Conservation (phyloP, 306 rosid species). For the Vigna angularis region DNA sequence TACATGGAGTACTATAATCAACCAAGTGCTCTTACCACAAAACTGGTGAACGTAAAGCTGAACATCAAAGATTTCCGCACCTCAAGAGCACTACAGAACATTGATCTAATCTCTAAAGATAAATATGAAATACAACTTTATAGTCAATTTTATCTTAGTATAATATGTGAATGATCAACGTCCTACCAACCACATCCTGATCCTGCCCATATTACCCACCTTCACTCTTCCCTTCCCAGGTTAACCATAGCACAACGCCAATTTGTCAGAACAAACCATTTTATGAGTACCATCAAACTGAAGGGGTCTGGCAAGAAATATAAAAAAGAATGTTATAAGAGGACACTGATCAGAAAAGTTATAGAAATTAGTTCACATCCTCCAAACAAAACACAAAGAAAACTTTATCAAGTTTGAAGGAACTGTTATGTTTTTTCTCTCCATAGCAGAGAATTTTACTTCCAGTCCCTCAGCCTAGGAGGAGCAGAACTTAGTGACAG, state of each 20-base stretch:
- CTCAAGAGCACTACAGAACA: background rate
- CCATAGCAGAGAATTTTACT: background rate
- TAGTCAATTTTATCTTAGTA: too few species aligned
- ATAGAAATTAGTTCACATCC: too few species aligned
- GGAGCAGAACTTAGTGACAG: background rate
- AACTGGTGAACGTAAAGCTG: conserved; percentile 16
- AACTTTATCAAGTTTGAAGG: background rate
- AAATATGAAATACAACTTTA: background rate
- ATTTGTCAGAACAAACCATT: too few species aligned
- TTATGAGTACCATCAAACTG: too few species aligned
- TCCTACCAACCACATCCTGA: too few species aligned
- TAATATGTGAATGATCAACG: too few species aligned
- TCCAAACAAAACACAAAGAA: too few species aligned
- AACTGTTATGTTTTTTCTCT: background rate
- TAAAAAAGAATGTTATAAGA: background rate
- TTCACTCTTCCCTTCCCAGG: too few species aligned
- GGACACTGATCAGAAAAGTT: background rate
- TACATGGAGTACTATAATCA: background rate
- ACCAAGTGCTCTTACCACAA: conserved; percentile 6
- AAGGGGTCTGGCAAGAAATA: too few species aligned
- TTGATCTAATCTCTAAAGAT: conserved; percentile 7
- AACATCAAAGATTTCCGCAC: conserved; percentile 6
- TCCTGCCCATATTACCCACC: too few species aligned
- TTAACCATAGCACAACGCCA: too few species aligned
- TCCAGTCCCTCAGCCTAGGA: too few species aligned